Evolutionary conservation across 129 eudicot species (phyloP).

Genomic region (Arctium lappa): DNA sequence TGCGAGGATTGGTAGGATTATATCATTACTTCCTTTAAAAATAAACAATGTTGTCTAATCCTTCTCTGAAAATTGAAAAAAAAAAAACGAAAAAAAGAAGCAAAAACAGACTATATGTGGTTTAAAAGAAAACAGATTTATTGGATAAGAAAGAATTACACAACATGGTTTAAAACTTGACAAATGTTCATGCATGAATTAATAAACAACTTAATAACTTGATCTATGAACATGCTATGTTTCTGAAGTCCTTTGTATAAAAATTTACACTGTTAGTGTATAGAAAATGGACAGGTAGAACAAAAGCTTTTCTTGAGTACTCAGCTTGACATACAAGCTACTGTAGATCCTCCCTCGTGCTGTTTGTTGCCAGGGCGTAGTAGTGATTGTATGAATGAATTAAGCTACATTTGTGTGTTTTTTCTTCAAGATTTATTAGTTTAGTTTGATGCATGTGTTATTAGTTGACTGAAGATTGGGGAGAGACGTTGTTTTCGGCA

Average conservation of each 20-base stretch:
- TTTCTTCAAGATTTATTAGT: constrained; percentile 8
- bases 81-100: too few relatives aligned
- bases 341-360: too few relatives aligned
- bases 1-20: neutral
- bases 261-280: too few relatives aligned
- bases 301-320: too few relatives aligned
- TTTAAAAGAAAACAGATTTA: too few relatives aligned
- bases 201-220: neutral
- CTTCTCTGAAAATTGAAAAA: neutral
- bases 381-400: neutral
- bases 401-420: neutral
- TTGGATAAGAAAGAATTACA: neutral
- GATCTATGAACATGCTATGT: too few relatives aligned
- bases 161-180: neutral
- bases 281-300: too few relatives aligned
- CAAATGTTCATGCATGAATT: neutral
- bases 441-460: constrained; percentile 1
- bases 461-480: constrained; percentile 98
- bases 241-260: too few relatives aligned
- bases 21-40: neutral
- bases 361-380: too few relatives aligned
- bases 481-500: constrained; percentile 93
- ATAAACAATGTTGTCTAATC: neutral
- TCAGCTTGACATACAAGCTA: too few relatives aligned
- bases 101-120: neutral